A percentile compares a stretch with the other conserved stretches of the same genome.
Conservation (phyloP, 768 basidiomycete species). For the Kwoniella bestiolae region DNA sequence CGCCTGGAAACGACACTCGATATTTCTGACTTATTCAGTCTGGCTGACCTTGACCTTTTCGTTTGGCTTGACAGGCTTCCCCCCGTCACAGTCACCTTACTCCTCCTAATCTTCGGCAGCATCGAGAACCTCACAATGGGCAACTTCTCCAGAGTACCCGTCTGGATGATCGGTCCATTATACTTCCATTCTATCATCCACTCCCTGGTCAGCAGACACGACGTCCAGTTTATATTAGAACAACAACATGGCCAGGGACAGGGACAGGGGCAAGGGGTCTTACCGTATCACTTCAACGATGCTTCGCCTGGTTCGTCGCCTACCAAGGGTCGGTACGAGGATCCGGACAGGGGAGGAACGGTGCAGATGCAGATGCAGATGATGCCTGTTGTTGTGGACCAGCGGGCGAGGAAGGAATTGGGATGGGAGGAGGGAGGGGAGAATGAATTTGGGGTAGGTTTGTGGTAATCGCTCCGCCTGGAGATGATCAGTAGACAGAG, state of each 20-base stretch:
- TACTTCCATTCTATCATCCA: slow-evolving; percentile 27
- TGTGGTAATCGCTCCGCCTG: not conserved
- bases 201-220: slow-evolving; percentile 15
- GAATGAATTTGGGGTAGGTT: not conserved
- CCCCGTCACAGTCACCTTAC: not conserved
- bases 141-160: slow-evolving; percentile 20
- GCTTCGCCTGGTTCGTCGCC: too few relatives aligned
- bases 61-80: slow-evolving; percentile 2
- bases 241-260: not conserved
- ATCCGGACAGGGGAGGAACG: too few relatives aligned
- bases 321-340: too few relatives aligned
- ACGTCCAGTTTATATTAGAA: slow-evolving; percentile 19
- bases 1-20: too few relatives aligned
- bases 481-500: too few relatives aligned
- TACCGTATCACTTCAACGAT: not conserved
- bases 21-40: too few relatives aligned
- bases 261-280: not conserved
- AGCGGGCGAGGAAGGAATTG: slow-evolving; percentile 5
- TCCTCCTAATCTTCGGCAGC: slow-evolving; percentile 11
- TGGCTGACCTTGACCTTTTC: not conserved
- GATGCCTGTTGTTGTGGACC: slow-evolving; percentile 1
- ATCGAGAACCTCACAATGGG: slow-evolving; percentile 14
- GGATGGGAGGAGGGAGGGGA: not conserved
- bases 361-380: not conserved
- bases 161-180: slow-evolving; percentile 17